phyloP scores from a whole-genome alignment of 2,329 filamentous ascomycete genomes.

The Claviceps sp. region DNA sequence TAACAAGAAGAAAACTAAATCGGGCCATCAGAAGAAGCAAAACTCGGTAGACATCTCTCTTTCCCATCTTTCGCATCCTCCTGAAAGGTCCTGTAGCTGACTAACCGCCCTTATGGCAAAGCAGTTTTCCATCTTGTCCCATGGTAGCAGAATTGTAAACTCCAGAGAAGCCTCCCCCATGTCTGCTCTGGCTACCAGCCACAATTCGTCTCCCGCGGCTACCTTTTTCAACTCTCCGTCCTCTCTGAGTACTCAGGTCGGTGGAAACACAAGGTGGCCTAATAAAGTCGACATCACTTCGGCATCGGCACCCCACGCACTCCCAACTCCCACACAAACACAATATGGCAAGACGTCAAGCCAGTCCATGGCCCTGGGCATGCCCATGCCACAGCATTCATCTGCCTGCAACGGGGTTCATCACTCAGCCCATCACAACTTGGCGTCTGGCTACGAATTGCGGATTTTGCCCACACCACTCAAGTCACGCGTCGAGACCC shows the following conservation, averaged over 20 bases:
- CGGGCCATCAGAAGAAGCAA: slow-evolving; percentile 23
- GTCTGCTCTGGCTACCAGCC: slow-evolving; percentile 37
- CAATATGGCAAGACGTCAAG: slow-evolving; percentile 12
- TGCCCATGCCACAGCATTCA: slow-evolving; percentile 14
- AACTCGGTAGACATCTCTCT: slow-evolving; percentile 24
- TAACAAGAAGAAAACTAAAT: slow-evolving; percentile 10
- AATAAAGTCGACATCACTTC: slow-evolving; percentile 15
- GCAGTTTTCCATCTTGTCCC: slow-evolving; percentile 38
- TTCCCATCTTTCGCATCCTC: neutral
- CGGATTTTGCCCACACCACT: slow-evolving; percentile 53
- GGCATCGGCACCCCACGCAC: slow-evolving; percentile 12
- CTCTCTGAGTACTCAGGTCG: slow-evolving; percentile 23
- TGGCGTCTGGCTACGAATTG: slow-evolving; percentile 28
- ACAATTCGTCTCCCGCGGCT: slow-evolving; percentile 35
- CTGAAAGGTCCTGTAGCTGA: slow-evolving; percentile 5
- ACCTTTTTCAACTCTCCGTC: slow-evolving; percentile 35
- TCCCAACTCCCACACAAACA: slow-evolving; percentile 14
- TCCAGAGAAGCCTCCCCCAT: slow-evolving; percentile 44
- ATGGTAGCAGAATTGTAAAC: slow-evolving; percentile 29
- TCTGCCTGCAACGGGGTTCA: slow-evolving; percentile 12
- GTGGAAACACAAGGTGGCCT: slow-evolving; percentile 23
- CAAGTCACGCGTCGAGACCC: slow-evolving; percentile 92
- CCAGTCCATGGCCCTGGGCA: slow-evolving; percentile 5
- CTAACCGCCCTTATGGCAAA: slow-evolving; percentile 18
- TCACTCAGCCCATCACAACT: slow-evolving; percentile 14